These are phyloP conservation scores for Diaporthe longicolla DNA, from an alignment of 2,329 filamentous ascomycete species.

Conservation along the genomic window DNA sequence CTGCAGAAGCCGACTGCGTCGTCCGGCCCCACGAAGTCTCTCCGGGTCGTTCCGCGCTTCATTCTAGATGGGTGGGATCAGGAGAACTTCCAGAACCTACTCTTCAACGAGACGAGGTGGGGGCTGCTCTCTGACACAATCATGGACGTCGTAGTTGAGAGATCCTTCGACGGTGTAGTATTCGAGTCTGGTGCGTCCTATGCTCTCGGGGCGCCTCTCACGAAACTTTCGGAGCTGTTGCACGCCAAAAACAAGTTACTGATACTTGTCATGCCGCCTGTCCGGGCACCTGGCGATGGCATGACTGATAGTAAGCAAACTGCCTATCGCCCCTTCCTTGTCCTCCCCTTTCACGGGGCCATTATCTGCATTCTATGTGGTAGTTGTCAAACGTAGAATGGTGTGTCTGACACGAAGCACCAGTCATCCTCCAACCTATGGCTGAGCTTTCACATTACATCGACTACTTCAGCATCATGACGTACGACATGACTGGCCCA, in stretches of 20 bases:
- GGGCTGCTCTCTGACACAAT: slow-evolving; percentile 40
- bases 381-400: too few species aligned
- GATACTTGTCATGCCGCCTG: slow-evolving; percentile 45
- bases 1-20: slow-evolving; percentile 28
- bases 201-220: slow-evolving; percentile 41
- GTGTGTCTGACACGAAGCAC: background rate
- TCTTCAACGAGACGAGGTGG: slow-evolving; percentile 46
- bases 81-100: slow-evolving; percentile 42
- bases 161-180: slow-evolving; percentile 44
- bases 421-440: slow-evolving; percentile 40
- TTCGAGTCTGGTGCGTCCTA: slow-evolving; percentile 45
- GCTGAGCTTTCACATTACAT: slow-evolving; percentile 41
- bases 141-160: slow-evolving; percentile 41
- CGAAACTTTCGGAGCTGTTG: slow-evolving; percentile 40
- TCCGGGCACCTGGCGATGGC: slow-evolving; percentile 36
- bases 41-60: slow-evolving; percentile 44
- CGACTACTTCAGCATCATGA: slow-evolving; percentile 47
- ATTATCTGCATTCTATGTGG: background rate
- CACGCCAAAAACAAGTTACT: slow-evolving; percentile 42
- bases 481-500: slow-evolving; percentile 45
- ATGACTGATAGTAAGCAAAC: slow-evolving; percentile 16
- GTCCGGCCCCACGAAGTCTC: background rate
- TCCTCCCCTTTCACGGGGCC: too few species aligned
- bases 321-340: background rate
- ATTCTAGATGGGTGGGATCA: slow-evolving; percentile 44